Percentiles rank a stretch among this genome's conserved stretches.
These are phyloP conservation scores for Astrocystis sublimbata DNA, from an alignment of 495 filamentous ascomycete genomes.

Conservation along the genomic window DNA sequence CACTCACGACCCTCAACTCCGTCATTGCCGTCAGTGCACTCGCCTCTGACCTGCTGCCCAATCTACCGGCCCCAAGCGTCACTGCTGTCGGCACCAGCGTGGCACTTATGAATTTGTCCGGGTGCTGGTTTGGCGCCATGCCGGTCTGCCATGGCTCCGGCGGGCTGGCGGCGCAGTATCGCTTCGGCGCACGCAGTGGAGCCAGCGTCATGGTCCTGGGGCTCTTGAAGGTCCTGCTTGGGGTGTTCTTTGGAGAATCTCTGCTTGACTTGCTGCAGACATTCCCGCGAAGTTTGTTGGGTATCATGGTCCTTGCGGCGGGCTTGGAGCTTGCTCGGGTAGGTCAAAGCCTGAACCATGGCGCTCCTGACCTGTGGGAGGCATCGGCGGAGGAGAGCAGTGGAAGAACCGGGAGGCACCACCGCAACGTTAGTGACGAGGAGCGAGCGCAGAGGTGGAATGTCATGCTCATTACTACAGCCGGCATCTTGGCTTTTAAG, in stretches of 20 bases:
- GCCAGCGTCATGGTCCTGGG: constrained; percentile 80
- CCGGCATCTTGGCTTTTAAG: constrained; percentile 76
- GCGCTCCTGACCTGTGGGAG: constrained; percentile 61
- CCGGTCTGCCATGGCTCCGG: constrained; percentile 93
- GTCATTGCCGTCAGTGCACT: constrained; percentile 81
- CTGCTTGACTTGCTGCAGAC: constrained; percentile 64
- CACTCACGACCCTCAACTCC: constrained; percentile 88
- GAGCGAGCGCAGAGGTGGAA: constrained; percentile 73
- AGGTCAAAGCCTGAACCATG: constrained; percentile 76
- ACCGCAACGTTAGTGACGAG: constrained; percentile 48
- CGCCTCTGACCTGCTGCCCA: constrained; percentile 69
- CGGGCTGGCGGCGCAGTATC: constrained; percentile 83
- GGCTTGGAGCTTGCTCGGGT: constrained; percentile 83
- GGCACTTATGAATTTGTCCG: constrained; percentile 75
- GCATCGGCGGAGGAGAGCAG: constrained; percentile 23
- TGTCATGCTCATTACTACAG: constrained; percentile 85
- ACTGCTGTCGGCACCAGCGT: constrained; percentile 80
- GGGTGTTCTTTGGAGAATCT: constrained; percentile 68
- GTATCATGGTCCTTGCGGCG: constrained; percentile 85
- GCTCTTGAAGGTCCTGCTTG: constrained; percentile 70
- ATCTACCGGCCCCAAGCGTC: constrained; percentile 62
- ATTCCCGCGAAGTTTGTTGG: constrained; percentile 74
- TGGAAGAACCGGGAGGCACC: constrained; percentile 15
- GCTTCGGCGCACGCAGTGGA: constrained; percentile 88
- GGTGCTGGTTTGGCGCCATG: constrained; percentile 93